Evolutionary conservation across 2,329 filamentous ascomycete genomes (phyloP), one percentile per base, ranked within the genome.

Genomic region (Xylariomycetidae sp.): DNA sequence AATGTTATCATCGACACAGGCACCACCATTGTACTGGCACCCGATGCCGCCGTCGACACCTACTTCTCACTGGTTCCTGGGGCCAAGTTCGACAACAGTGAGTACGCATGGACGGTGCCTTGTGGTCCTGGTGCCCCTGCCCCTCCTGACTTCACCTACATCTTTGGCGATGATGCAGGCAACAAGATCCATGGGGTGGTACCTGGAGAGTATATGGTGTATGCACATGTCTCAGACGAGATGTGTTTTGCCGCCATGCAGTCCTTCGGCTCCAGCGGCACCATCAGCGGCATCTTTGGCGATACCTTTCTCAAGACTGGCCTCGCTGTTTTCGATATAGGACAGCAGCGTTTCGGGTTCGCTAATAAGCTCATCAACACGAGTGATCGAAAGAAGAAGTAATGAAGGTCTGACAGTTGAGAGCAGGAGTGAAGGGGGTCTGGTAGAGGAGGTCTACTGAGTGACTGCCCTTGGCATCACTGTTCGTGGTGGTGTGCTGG

Each of bases 191-290:
- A 69, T 25, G 64, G 72, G 9, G 73, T 62, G 14, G 64, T 83
- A 6, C 68, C 74, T 0, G 77, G 77, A 2, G 53, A 55, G 2
- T 67, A 74, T 37, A 60, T 82, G 40, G 70, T 73, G 40, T 82
- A 77, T 48, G 65, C 74, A 16, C 57, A 67, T 10, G 60, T 68
- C 12, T 66, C 69, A 9, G 62, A 61, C 3, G 67, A 67, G 17
- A 67, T 56, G 36, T 92, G 87, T 69, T 89, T 77, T 57, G 86
- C 86, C 35, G 87, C 85, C 30, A 73, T 94, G 42, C 87, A 92
- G 67, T 69, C 63, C 20, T 58, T 66, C 27, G 60, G 58, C 12
- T 52, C 51, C 16, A 47, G 66, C 31, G 51, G 54, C 2, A 69
- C 81, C 42, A 57, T 80, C 29, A 66, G 69, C 12, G 77, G 71